These are phyloP conservation scores for Penicillium parvum DNA, from an alignment of 495 filamentous ascomycete genomes.

Conservation along the genomic window DNA sequence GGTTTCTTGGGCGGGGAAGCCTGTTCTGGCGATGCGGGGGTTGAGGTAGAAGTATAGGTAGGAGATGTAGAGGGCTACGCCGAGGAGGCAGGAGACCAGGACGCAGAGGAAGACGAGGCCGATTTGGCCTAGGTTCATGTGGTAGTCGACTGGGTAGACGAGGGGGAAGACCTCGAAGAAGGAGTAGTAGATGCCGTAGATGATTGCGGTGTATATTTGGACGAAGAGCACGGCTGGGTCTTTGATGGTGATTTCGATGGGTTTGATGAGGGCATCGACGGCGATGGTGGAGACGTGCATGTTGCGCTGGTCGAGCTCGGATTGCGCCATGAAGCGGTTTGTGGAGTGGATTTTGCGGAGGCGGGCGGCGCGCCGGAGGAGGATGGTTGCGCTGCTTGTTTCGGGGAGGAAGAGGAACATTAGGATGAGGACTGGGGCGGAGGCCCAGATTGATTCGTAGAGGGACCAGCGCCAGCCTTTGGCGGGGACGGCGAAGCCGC, in stretches of 20 bases:
- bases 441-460: constrained; percentile 49
- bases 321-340: constrained; percentile 40
- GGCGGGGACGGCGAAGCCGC: constrained; percentile 57
- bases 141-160: constrained; percentile 61
- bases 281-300: constrained; percentile 44
- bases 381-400: constrained; percentile 53
- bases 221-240: constrained; percentile 62
- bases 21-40: constrained; percentile 42
- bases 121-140: constrained; percentile 56
- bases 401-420: constrained; percentile 56
- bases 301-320: constrained; percentile 48
- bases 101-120: constrained; percentile 65
- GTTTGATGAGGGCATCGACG: constrained; percentile 57
- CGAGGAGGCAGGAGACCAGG: constrained; percentile 52
- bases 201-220: constrained; percentile 57
- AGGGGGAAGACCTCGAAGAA: constrained; percentile 74
- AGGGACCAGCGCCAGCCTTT: constrained; percentile 52
- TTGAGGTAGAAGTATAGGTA: constrained; percentile 53
- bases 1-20: constrained; percentile 47
- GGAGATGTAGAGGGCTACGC: constrained; percentile 45
- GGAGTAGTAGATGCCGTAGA: constrained; percentile 65
- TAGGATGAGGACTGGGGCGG: constrained; percentile 41
- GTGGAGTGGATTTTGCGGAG: constrained; percentile 46
- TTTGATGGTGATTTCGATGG: constrained; percentile 57
- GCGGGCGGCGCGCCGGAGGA: constrained; percentile 52